Percentiles rank a stretch among this genome's conserved stretches.
These are phyloP conservation scores for Globisporangium cederbergense DNA, from an alignment of 352 stramenopile species.

Conservation along the genomic window DNA sequence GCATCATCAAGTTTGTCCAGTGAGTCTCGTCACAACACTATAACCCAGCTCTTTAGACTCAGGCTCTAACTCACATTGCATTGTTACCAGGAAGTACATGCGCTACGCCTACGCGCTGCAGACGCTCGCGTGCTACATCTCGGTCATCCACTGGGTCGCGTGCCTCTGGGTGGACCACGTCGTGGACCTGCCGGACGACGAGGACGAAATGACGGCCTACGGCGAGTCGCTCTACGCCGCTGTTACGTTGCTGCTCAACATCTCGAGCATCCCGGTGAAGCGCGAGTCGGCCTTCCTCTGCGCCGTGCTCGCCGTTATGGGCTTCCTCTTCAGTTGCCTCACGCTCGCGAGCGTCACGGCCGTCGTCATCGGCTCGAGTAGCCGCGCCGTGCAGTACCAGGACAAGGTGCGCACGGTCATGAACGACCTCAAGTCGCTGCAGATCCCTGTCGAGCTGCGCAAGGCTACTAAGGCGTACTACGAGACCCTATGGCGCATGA, in stretches of 20 bases:
- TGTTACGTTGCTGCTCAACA: slow-evolving; percentile 46
- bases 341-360: slow-evolving; percentile 51
- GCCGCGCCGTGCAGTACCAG: slow-evolving; percentile 53
- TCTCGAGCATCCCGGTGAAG: slow-evolving; percentile 34
- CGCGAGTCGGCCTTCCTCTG: slow-evolving; percentile 38
- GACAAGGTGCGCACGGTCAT: slow-evolving; percentile 60
- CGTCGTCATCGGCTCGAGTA: slow-evolving; percentile 42
- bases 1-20: slow-evolving; percentile 67
- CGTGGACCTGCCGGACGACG: slow-evolving; percentile 24
- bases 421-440: slow-evolving; percentile 59
- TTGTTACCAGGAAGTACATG: slow-evolving; percentile 49
- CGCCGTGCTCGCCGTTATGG: slow-evolving; percentile 37
- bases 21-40: slow-evolving; percentile 15
- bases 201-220: slow-evolving; percentile 40
- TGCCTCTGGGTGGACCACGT: slow-evolving; percentile 44
- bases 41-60: too few species aligned
- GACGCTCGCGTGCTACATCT: slow-evolving; percentile 51
- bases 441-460: slow-evolving; percentile 50
- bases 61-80: background rate
- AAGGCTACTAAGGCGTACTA: slow-evolving; percentile 55
- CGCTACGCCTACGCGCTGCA: slow-evolving; percentile 57
- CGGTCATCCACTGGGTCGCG: slow-evolving; percentile 59
- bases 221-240: slow-evolving; percentile 44
- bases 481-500: slow-evolving; percentile 63
- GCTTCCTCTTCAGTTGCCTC: slow-evolving; percentile 50